Conservation (phyloP, 371 early-diverging fungal genomes). For the Syncephalastrum contaminatum region DNA sequence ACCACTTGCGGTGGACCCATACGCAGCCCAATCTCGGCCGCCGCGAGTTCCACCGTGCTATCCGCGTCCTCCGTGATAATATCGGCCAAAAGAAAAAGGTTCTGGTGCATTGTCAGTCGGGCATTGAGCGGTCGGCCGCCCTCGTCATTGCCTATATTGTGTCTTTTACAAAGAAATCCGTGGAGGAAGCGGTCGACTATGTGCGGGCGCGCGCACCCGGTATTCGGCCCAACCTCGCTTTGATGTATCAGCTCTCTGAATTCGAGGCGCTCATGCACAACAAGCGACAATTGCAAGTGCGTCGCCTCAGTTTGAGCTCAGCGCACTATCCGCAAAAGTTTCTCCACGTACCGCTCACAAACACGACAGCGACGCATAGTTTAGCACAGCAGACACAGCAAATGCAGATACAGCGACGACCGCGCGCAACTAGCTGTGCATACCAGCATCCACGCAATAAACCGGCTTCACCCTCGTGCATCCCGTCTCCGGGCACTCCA, state of each 20-base stretch:
- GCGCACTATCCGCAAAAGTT: too few relatives aligned
- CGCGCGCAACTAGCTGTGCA: too few relatives aligned
- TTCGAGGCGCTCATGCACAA: constrained; percentile 15
- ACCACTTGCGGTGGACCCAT: constrained; percentile 36
- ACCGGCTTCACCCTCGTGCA: too few relatives aligned
- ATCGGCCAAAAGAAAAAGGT: constrained; percentile 9
- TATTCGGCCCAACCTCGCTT: constrained; percentile 34
- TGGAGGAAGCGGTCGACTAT: constrained; percentile 22
- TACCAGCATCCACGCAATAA: too few relatives aligned
- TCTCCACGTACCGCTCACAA: too few relatives aligned
- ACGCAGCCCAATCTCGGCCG: constrained; percentile 22
- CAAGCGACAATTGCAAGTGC: too few relatives aligned
- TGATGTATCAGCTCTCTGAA: constrained; percentile 34
- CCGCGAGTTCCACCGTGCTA: constrained; percentile 25
- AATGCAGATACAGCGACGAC: too few relatives aligned
- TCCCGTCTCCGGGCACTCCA: too few relatives aligned
- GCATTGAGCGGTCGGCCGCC: constrained; percentile 35
- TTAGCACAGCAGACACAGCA: too few relatives aligned
- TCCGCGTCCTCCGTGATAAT: constrained; percentile 13
- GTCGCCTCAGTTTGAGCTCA: too few relatives aligned
- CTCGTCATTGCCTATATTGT: constrained; percentile 30
- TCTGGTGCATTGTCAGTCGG: constrained; percentile 28
- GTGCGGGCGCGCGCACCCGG: constrained; percentile 27
- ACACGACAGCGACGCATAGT: too few relatives aligned
- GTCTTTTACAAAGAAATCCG: constrained; percentile 12